phyloP scores from a whole-genome alignment of 2,329 filamentous ascomycete genomes.

The Neonectria ditissima region DNA sequence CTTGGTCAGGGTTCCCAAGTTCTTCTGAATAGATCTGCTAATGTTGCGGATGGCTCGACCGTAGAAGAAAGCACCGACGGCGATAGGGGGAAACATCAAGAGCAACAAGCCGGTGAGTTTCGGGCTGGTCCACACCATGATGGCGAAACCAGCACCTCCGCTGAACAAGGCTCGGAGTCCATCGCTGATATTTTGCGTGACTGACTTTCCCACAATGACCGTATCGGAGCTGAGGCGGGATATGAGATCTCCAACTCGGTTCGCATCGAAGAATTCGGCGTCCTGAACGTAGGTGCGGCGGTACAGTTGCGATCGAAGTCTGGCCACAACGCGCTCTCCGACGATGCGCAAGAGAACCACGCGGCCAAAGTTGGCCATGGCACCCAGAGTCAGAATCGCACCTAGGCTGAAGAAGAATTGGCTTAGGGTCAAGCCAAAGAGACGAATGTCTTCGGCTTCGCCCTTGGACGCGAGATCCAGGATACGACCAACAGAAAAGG shows the following conservation, averaged over 20 bases:
- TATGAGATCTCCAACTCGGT: conserved; percentile 95
- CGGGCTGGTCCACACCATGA: conserved; percentile 97
- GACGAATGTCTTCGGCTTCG: conserved; percentile 70
- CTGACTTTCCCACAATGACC: conserved; percentile 97
- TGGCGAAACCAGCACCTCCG: conserved; percentile 85
- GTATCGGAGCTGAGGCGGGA: conserved; percentile 96
- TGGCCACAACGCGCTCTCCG: conserved; percentile 92
- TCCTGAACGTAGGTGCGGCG: conserved; percentile 95
- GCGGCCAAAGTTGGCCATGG: conserved; percentile 90
- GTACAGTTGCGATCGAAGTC: conserved; percentile 90
- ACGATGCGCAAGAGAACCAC: conserved; percentile 95
- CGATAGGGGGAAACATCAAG: conserved; percentile 90
- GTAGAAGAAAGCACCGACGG: conserved; percentile 90
- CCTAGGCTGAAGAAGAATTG: conserved; percentile 91
- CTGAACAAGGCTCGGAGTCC: conserved; percentile 92
- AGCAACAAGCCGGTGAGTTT: conserved; percentile 89
- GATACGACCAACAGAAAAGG: conserved; percentile 96
- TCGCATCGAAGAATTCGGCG: conserved; percentile 98
- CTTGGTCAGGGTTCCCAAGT: conserved; percentile 91
- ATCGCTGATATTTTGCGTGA: conserved; percentile 97
- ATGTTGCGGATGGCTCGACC: conserved; percentile 89
- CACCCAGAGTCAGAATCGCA: conserved; percentile 82
- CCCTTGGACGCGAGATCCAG: conserved; percentile 89
- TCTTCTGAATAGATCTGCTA: conserved; percentile 93
- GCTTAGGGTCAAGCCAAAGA: conserved; percentile 86